Evolutionary conservation across 2,329 filamentous ascomycete genomes (phyloP), one percentile per base, ranked within the genome.

Genomic region (Trichophyton mentagrophytes): DNA sequence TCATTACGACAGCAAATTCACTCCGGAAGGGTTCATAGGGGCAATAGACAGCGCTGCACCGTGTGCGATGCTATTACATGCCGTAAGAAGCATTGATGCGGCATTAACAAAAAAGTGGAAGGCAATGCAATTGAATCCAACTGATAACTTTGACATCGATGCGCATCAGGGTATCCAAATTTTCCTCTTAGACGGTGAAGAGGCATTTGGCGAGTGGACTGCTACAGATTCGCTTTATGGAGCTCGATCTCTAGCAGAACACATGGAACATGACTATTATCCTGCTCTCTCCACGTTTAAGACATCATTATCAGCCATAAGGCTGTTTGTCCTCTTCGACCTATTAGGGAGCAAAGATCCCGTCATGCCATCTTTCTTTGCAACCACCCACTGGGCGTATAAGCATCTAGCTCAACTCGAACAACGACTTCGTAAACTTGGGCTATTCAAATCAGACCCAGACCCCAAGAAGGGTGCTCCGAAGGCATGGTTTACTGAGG

Each of bases 301-400:
- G 61, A 92, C 82, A 0, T 84, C 85, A 0, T 77, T 97, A 1
- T 81, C 85, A 33, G 85, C 89, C 40, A 96, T 97, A 69, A 86
- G 85, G 60, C 81, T 97, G 9, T 96, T 97, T 70, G 80, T 97
- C 7, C 83, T 97, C n/a, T 82, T 97, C 33, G 93, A 97, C 71
- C 81, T 97, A 7, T 83, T 97, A 0, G 93, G 93, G 7, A 76
- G 83, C 0, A 74, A 82, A 9, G 73, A 82, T 47, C 90, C 91
- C 0, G 76, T 68, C 0, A 80, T 99, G 1, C 90, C 90, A 0
- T 95, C 89, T 0, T 96, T 92, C 76, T 96, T 95, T 71, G 80
- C 85, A 62, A 87, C 86, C 1, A 96, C 92, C 0, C 92, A 97
- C 71, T 96, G 92, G 92, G 90, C 91, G 0, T 97, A 97, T 72